Conservation (phyloP, 768 basidiomycete species). For the Panellus pusillus region DNA sequence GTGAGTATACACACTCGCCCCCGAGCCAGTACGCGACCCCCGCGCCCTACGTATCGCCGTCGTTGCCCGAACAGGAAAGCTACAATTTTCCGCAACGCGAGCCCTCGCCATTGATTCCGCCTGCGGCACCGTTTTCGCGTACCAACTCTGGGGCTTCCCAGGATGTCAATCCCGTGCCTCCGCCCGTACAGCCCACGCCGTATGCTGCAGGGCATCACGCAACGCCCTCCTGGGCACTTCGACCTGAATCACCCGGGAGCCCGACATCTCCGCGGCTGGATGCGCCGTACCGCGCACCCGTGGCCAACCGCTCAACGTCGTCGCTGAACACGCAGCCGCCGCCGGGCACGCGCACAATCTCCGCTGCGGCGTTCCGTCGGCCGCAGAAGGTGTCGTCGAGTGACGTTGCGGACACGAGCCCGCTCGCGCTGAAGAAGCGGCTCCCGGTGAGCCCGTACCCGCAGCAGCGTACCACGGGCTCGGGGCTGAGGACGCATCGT, state of each 20-base stretch:
- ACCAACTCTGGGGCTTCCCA: slow-evolving; percentile 10
- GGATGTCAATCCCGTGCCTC: neutral
- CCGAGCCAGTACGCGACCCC: slow-evolving; percentile 7
- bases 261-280: slow-evolving; percentile 22
- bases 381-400: slow-evolving; percentile 36
- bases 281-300: slow-evolving; percentile 29
- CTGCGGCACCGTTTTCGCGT: slow-evolving; percentile 10
- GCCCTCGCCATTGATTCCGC: slow-evolving; percentile 18
- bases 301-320: slow-evolving; percentile 33
- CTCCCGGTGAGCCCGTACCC: slow-evolving; percentile 47
- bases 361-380: slow-evolving; percentile 73
- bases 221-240: slow-evolving; percentile 18
- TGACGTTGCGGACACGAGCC: slow-evolving; percentile 43
- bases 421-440: slow-evolving; percentile 50
- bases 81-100: slow-evolving; percentile 5
- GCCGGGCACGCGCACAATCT: slow-evolving; percentile 58
- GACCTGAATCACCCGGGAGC: slow-evolving; percentile 1
- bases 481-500: slow-evolving; percentile 6
- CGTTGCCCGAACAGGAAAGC: neutral
- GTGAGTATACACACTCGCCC: slow-evolving; percentile 1
- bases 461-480: slow-evolving; percentile 17
- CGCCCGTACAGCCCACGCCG: slow-evolving; percentile 4
- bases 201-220: slow-evolving; percentile 9
- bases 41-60: neutral
- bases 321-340: slow-evolving; percentile 33